These are phyloP conservation scores for Schizosaccharomyces octosporus DNA, from an alignment of 805 yeast species.

Conservation along the genomic window DNA sequence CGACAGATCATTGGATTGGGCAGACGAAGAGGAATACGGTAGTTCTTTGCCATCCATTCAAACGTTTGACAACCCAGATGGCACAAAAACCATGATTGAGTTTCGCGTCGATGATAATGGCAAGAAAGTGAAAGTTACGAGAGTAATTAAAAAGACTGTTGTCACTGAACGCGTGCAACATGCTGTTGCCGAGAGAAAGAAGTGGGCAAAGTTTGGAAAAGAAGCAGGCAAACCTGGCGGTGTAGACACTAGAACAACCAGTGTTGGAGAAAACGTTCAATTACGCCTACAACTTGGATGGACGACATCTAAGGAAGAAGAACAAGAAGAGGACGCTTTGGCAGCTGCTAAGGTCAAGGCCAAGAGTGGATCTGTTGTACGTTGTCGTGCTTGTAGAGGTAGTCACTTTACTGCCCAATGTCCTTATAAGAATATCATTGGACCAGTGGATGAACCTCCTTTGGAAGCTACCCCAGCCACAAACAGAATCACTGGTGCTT, in stretches of 20 bases:
- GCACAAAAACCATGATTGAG: constrained; percentile 68
- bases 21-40: background rate
- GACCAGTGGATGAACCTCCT: constrained; percentile 20
- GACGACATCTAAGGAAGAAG: constrained; percentile 22
- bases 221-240: constrained; percentile 56
- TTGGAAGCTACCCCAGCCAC: constrained; percentile 16
- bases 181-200: constrained; percentile 62
- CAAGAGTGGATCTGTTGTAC: constrained; percentile 21
- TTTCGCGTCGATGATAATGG: constrained; percentile 45
- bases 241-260: constrained; percentile 72
- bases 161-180: constrained; percentile 67
- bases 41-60: constrained; percentile 35
- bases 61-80: constrained; percentile 57
- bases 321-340: constrained; percentile 53
- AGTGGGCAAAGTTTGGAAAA: constrained; percentile 72
- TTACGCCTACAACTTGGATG: constrained; percentile 31
- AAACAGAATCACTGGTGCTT: constrained; percentile 9
- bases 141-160: constrained; percentile 50
- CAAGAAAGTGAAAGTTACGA: constrained; percentile 67
- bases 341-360: constrained; percentile 23
- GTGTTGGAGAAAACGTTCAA: constrained; percentile 61
- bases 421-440: constrained; percentile 81
- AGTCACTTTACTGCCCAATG: constrained; percentile 82
- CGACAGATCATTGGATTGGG: background rate
- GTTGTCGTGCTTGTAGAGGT: constrained; percentile 84